Base-by-base conservation (phyloP, 2,329 filamentous ascomycete species). In the Diaporthe helianthi region DNA sequence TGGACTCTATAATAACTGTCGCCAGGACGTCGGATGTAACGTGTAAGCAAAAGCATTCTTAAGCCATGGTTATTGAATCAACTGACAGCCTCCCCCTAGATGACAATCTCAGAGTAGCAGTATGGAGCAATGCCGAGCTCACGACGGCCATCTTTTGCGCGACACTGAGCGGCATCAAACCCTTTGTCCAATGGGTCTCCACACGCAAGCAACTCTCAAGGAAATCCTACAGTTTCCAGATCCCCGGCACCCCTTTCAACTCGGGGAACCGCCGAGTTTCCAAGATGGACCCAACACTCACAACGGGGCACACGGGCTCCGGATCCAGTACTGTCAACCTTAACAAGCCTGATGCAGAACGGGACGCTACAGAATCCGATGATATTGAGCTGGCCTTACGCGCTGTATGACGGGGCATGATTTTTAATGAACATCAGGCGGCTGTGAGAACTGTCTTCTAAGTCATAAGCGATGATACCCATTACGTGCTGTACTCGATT, bases 61-160 rank as follows among this genome's bases (percentile, higher is more conserved):
- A n/a, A 17, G 29, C 36, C 36, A 13, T 7, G 17, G 1, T 2
- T 9, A 60, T 13, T 5, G 22, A 29, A 26, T 2, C 10, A 12
- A 60, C 54, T 61, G 55, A 61, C 26, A 17, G 3, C 10, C 6
- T 12, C 15, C 17, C 29, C 19, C 2, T 29, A 61, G 58, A 6
- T 3, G 58, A 61, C 41, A 61, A 61, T 13, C 41, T 61, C 5
- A 10, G 12, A 17, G 58, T 61, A 19, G 58, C 58, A 2, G 26
- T 61, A 3, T 61, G 58, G 58, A 61, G 58, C 41, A 61, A 61
- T 15, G 58, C 58, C 10, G 58, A 61, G 58, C 12, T 61, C 2
- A 61, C 58, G 1, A 61, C 58, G 12, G 58, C 58, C 4, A 47
- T 61, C 1, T 61, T 61, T 41, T 61, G 58, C n/a, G 58, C 58